Evolutionary conservation across 75 land plant genomes (phyloP).

Genomic region (Picea glauca): DNA sequence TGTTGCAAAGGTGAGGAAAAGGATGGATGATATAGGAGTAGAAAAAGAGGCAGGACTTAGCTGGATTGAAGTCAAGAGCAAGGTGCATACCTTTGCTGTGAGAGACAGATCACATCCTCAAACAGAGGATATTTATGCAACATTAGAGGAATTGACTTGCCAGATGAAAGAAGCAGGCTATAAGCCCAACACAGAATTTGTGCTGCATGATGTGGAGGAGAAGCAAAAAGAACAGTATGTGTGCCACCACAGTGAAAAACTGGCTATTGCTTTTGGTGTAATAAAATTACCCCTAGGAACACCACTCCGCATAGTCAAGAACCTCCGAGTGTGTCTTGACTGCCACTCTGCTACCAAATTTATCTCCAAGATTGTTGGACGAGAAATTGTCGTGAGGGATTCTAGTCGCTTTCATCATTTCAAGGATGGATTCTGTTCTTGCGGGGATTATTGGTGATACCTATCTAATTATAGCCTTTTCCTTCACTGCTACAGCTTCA

Average conservation of each 20-base stretch:
- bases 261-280: not conserved
- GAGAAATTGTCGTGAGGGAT: constrained; percentile 7
- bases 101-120: constrained; percentile 18
- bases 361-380: not conserved
- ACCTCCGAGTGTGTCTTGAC: not conserved
- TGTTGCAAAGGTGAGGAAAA: constrained; percentile 1
- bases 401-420: not conserved
- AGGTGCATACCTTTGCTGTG: constrained; percentile 29
- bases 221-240: not conserved
- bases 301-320: not conserved
- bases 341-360: not conserved
- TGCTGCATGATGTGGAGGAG: constrained; percentile 10
- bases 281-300: not conserved
- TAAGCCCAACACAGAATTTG: not conserved
- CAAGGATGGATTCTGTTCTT: not conserved
- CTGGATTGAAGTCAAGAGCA: constrained; percentile 30
- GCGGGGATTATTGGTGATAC: constrained; percentile 2
- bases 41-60: constrained; percentile 16
- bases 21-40: constrained; percentile 7
- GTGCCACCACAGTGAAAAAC: not conserved
- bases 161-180: constrained; percentile 7
- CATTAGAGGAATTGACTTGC: not conserved
- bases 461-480: too few species aligned
- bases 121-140: constrained; percentile 5
- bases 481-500: too few species aligned